Base-by-base conservation (phyloP, 345 rosid species). In the Gossypium australe region DNA sequence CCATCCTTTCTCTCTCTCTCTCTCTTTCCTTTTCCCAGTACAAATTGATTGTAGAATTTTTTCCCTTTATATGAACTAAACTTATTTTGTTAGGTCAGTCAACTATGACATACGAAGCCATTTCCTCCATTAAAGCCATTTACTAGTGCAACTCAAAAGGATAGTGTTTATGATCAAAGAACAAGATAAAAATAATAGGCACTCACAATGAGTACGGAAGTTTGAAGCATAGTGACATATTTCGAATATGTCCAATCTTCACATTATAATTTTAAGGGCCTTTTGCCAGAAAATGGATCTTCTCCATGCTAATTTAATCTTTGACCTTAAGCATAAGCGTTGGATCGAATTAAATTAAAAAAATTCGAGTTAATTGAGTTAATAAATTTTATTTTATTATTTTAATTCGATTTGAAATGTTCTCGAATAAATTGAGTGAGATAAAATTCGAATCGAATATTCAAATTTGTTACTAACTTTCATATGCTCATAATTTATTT, bases 1-100 rank as follows among this genome's bases (percentile, higher is more conserved):
- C 60, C 94, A 87, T 87, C 22, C 2, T 79, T 63, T 29, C 38
- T 3, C 1, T 27, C 4, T 12, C 13, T 18, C 17, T 11, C 38
- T 34, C 38, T 34, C 1, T 34, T 34, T 66, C 29, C 10, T 43
- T n/a, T 59, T 44, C 12, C 14, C 17, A 27, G 41, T 12, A 12
- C 12, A 53, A 67, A 47, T 45, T 67, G 11, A 61, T 13, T 57
- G 7, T 43, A 61, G 66, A 61, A 34, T 11, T 47, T 47, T 47
- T 47, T 2, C 7, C 41, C 41, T 34, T 1, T 34, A 34, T 34
- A 34, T 34, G 62, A 11, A 22, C 62, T 9, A 22, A 58, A 5
- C 34, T 59, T 5, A 4, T 52, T 24, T 24, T 7, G 7, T 29
- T 67, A 58, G 34, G 62, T 58, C 62, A 18, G 24, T 22, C 27